Base-by-base conservation (phyloP, 768 basidiomycete species). In the Multifurca ochricompacta region DNA sequence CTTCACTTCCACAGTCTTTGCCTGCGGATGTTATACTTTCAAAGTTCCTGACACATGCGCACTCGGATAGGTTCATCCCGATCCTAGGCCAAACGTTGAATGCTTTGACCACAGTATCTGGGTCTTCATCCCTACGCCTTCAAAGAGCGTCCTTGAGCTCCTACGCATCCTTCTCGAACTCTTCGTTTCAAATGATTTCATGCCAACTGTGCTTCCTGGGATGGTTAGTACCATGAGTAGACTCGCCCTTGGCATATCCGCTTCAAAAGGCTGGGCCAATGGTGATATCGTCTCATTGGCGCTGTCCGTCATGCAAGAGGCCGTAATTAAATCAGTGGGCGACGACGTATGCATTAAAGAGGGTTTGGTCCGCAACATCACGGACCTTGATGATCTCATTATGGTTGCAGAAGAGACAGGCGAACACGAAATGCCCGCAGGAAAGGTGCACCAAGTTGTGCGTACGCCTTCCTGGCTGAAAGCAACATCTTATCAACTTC, bases 81-180 rank as follows among this genome's bases (percentile, higher is more conserved):
- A 74, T 95, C 36, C 70, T 94, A 28, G 94, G 92, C 11, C 88
- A 88, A 67, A 89, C 87, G 9, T 68, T 96, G 35, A 81, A 87
- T 59, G 79, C 82, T 6, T 72, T 93, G n/a, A 73, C 95, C 45
- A 67, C 64, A 11, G 74, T 78, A 10, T 71, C 83, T 1, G 71
- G 74, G 47, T 83, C 88, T 3, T 71, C 70, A 6, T 73, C 82
- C 58, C 67, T 77, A 4, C 67, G 77, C n/a, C 70, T 94, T 34
- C 89, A 91, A 60, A 70, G 72, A 14, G 55, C 74, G 3, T 85
- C 87, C 11, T 95, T 18, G 73, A 80, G 21, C 64, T 83, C 19
- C 66, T 90, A 5, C 68, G 69, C 28, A 61, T 79, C 13, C 67
- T 92, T 31, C 65, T 93, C 53, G 54, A 60, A 8, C 50, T 62